Base-by-base conservation (phyloP, 345 rosid species). In the Salix koriyanagi region DNA sequence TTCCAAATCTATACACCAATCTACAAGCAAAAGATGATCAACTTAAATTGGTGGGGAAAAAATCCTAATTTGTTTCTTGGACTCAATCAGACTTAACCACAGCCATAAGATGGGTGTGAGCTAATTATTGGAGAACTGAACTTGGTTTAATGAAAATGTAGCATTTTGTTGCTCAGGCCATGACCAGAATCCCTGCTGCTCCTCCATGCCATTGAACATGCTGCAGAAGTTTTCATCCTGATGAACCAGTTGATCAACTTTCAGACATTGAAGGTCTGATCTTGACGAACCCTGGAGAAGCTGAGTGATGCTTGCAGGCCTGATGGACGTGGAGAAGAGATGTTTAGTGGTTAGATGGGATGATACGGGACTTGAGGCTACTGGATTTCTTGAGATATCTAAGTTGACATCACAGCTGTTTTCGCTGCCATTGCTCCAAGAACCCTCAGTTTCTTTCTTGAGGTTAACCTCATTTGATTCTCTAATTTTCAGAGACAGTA, bases 401-500 rank as follows among this genome's bases (percentile, higher is more conserved):
- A 85, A 69, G 76, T 89, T 90, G 32, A 83, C 80, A 65, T 90
- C 97, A 52, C 85, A 86, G 75, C 84, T 84, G 84, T 81, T 89
- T 6, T 86, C 89, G 65, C 92, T 90, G 48, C 84, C 97, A 78
- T 89, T 88, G 90, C 91, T 92, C 93, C 93, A 86, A 58, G 95
- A 90, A 76, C 81, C 88, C 54, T 90, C 79, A 16, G 82, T 80
- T 79, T 92, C 94, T 86, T 86, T 88, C 87, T 87, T 89, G 4
- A 74, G 83, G 77, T 74, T 73, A n/a, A 30, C n/a, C 70, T 84
- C 92, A 44, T 82, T 85, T 74, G 86, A 79, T 58, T 87, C 95
- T 81, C 85, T 86, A 42, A 75, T 82, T 76, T 84, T 92, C 79
- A 92, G 74, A 71, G 83, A 82, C 82, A 83, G 42, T 54, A 92